Base-by-base conservation (phyloP, 768 basidiomycete species). In the Mrakia gelida region DNA sequence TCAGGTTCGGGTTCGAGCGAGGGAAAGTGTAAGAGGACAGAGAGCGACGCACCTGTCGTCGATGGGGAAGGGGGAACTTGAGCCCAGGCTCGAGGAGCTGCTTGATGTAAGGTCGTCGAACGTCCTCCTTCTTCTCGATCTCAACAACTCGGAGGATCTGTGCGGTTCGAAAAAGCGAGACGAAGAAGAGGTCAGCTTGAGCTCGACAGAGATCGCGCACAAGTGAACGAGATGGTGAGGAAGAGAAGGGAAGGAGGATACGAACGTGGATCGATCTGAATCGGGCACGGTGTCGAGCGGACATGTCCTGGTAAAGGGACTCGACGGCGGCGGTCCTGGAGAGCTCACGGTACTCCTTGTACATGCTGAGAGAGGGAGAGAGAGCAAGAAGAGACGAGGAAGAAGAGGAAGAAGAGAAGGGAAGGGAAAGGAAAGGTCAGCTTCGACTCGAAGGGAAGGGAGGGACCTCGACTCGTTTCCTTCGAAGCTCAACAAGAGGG, bases 251-350 rank as follows among this genome's bases (percentile, higher is more conserved):
- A 59, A 23, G 28, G 54, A 21, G 13, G 28, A 7, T 26, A 73
- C 72, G 8, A 23, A 95, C 93, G 86, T 96, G 95, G 86, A 98
- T 95, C 63, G 94, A 98, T 86, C 96, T 90, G 91, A 98, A 98
- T 85, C 97, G 94, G 81, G 97, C 97, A 87, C 96, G 94, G 86
- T 99, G 96, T 81, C 95, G 90, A 80, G 97, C 95, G 83, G 97
- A 94, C 96, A 99, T 98, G 87, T 98, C 96, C 88, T 98, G 96
- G 90, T 98, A 98, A 85, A 98, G 86, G 82, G 91, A 88, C 89
- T 92, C 95, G 85, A 98, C 97, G 77, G 97, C 96, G 85, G 93
- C 95, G 79, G 93, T 91, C 81, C 97, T 91, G 82, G 89, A 89
- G 82, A 99, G 91, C 83, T 98, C 96, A 84, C 95, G 93, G 92